Base-by-base conservation (phyloP, 2,329 filamentous ascomycete species). In the Blastomyces silverae region DNA sequence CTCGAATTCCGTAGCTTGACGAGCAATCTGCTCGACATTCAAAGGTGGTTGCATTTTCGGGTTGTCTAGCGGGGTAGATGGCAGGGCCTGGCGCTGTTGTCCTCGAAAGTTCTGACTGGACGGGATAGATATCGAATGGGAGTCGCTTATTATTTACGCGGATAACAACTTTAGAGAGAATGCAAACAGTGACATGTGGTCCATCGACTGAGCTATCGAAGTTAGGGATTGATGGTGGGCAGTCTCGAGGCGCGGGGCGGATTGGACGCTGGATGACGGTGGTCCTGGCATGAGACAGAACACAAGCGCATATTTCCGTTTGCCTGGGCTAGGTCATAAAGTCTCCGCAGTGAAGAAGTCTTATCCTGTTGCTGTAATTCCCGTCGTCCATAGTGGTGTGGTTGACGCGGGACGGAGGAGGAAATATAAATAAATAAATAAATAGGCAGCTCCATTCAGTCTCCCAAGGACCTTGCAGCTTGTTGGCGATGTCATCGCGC, bases 21-120 rank as follows among this genome's bases (percentile, higher is more conserved):
- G 81, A 13, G 88, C 85, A 66, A 97, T 89, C 73, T 95, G 89
- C 71, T 88, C 87, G 65, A 94, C 84, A 69, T 83, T 92, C 77
- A 89, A 79, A 52, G 92, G 92, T 50, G 75, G 69, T 52, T 73
- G 72, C 63, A 72, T 76, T 69, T 66, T 62, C 70, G 67, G 44
- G 68, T 70, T 39, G 50, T 39, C 13, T 31, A 22, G 22, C 42
- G 57, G 42, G 59, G 59, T 37, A 13, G 28, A 50, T 37, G 28
- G 2, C 13, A 22, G 50, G 44, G 13, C 7, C n/a, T 15, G 22
- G 17, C 20, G 3, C 20, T 20, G 46, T 4, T 39, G 42, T 20
- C 6, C 20, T 15, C 13, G 22, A 17, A 25, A 17, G 28, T 8
- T 44, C 22, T 39, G 22, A 37, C 56, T 15, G n/a, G n/a, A 22